Evolutionary conservation across 306 rosid genomes (phyloP).

Genomic region (Trifolium subterraneum): DNA sequence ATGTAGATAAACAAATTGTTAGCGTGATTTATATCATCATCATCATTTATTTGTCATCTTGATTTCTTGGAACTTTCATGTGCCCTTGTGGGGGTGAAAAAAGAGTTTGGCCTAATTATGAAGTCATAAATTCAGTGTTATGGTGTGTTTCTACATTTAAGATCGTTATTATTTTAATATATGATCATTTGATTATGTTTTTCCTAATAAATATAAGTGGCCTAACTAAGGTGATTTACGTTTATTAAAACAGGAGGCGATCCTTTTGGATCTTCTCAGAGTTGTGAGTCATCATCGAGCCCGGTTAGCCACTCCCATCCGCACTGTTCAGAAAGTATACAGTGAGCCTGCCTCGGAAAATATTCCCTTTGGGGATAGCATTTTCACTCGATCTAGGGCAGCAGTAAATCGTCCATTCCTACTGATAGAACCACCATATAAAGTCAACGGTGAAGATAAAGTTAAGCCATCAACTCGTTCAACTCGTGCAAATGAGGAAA

Average conservation of each 20-base stretch:
- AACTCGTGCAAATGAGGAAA: conserved; percentile 61
- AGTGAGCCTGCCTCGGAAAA: conserved; percentile 77
- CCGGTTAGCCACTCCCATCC: conserved; percentile 94
- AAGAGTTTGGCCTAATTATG: conserved; percentile 21
- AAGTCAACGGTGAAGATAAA: conserved; percentile 82
- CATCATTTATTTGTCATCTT: background rate
- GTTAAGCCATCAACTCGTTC: conserved; percentile 64
- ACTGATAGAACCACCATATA: conserved; percentile 79
- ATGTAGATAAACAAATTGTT: background rate
- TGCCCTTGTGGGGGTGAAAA: conserved; percentile 13
- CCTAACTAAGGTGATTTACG: conserved; percentile 22
- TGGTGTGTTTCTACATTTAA: conserved; percentile 32
- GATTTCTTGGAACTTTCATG: conserved; percentile 7
- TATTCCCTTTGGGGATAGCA: conserved; percentile 75
- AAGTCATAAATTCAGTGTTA: conserved; percentile 1
- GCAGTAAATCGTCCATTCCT: conserved; percentile 63
- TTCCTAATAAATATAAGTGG: conserved; percentile 9
- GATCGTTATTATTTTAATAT: background rate
- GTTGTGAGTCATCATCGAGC: conserved; percentile 94
- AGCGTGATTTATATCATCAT: conserved; percentile 6
- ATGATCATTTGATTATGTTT: conserved; percentile 12
- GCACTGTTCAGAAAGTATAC: conserved; percentile 90
- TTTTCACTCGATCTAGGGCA: conserved; percentile 62
- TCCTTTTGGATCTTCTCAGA: conserved; percentile 92
- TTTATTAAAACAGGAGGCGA: conserved; percentile 80